Evolutionary conservation across 2,329 filamentous ascomycete species (phyloP).

Genomic region (Pseudocercospora musae): DNA sequence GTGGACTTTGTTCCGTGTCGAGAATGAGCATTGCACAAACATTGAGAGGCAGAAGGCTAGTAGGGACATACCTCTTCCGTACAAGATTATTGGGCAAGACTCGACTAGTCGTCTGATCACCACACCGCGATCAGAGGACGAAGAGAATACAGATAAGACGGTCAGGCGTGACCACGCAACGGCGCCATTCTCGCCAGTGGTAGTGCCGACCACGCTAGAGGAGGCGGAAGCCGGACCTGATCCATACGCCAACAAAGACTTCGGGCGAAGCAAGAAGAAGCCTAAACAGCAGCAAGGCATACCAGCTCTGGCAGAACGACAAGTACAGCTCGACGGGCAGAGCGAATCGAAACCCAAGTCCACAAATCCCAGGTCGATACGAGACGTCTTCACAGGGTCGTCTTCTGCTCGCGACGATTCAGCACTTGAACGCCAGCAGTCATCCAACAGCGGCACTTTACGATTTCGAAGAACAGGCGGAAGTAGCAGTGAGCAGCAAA

Average conservation of each 20-base stretch:
- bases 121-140: background rate
- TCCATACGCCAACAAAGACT: background rate
- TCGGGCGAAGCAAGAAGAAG: background rate
- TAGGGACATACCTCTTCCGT: conserved; percentile 19
- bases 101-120: conserved; percentile 4
- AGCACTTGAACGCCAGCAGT: conserved; percentile 11
- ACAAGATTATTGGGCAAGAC: conserved; percentile 12
- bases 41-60: conserved; percentile 50
- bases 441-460: conserved; percentile 3
- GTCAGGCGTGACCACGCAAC: conserved; percentile 1
- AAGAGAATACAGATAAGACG: background rate
- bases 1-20: conserved; percentile 90
- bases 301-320: background rate
- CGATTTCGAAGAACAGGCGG: conserved; percentile 5
- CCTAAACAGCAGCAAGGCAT: background rate
- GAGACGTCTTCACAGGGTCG: background rate
- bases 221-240: background rate
- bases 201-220: background rate
- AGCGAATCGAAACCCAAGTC: background rate
- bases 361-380: background rate
- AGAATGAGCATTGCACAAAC: conserved; percentile 95
- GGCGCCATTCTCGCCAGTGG: background rate
- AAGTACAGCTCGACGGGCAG: background rate
- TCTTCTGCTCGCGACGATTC: background rate
- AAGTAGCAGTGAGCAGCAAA: conserved; percentile 4